Evolutionary conservation across 2,329 filamentous ascomycete species (phyloP).

Genomic region (Colletotrichum chrysophilum): DNA sequence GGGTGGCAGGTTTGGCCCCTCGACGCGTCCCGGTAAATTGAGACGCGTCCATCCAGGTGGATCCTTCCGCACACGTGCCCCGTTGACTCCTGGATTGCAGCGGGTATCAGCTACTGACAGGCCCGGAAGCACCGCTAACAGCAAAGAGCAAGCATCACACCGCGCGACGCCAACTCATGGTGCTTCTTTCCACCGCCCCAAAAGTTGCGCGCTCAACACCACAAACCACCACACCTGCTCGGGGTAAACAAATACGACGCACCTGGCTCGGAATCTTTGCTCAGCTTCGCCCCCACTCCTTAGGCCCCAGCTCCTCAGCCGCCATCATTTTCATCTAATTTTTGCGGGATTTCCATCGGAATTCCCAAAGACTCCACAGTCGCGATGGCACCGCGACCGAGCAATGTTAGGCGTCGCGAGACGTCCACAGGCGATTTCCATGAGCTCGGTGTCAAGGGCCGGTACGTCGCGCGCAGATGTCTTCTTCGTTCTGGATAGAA

Average conservation of each 20-base stretch:
- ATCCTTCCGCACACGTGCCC: neutral
- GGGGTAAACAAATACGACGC: conserved; percentile 4
- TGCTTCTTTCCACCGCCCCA: neutral
- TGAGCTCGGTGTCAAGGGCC: conserved; percentile 54
- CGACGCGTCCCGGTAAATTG: conserved; percentile 25
- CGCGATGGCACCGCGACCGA: conserved; percentile 17
- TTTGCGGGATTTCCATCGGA: neutral
- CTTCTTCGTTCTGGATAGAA: neutral
- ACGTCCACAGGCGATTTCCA: conserved; percentile 46
- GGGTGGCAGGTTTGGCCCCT: conserved; percentile 13
- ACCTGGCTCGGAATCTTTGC: neutral
- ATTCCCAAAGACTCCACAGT: neutral
- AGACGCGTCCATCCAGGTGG: conserved; percentile 20
- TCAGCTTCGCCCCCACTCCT: neutral
- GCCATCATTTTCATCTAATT: neutral
- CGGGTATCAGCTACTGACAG: conserved; percentile 4
- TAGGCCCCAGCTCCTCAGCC: neutral
- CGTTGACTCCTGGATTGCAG: neutral
- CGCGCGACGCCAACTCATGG: neutral
- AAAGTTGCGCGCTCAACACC: conserved; percentile 8
- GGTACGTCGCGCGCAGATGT: conserved; percentile 39
- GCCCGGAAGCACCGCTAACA: neutral
- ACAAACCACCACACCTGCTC: neutral
- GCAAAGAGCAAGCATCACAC: neutral
- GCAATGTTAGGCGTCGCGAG: conserved; percentile 22